phyloP scores from a whole-genome alignment of 345 rosid species.

The Acer yangbiense region DNA sequence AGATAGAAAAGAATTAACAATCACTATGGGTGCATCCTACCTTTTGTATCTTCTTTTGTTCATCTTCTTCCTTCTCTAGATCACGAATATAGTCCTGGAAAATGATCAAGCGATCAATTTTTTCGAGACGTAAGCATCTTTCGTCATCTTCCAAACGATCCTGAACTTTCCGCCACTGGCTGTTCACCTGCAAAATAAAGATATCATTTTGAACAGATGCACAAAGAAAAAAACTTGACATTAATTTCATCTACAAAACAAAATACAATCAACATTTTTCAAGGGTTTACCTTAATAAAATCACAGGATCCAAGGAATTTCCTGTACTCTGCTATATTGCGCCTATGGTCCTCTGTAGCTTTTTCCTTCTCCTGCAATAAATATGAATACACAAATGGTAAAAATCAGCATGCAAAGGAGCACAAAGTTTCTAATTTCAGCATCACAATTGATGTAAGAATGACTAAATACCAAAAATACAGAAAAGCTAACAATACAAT shows the following conservation, averaged over 20 bases:
- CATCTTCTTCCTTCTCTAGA: constrained; percentile 91
- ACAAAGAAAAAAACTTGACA: constrained; percentile 15
- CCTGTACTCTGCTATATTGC: constrained; percentile 63
- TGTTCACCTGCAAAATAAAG: constrained; percentile 59
- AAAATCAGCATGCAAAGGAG: background rate
- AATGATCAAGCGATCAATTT: constrained; percentile 80
- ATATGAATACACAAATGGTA: background rate
- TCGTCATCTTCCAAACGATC: constrained; percentile 95
- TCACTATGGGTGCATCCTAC: constrained; percentile 39
- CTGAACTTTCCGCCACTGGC: constrained; percentile 93
- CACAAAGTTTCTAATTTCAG: background rate
- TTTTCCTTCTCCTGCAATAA: constrained; percentile 78
- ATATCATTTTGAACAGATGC: constrained; percentile 18
- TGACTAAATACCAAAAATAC: background rate
- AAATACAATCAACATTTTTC: constrained; percentile 3
- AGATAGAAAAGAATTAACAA: constrained; percentile 7
- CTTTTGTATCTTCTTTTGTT: constrained; percentile 83
- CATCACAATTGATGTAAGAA: background rate
- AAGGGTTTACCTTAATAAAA: constrained; percentile 73
- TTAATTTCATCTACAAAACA: background rate
- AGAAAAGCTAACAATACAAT: background rate
- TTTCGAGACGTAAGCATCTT: constrained; percentile 82
- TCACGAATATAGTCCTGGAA: constrained; percentile 92
- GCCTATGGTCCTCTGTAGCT: constrained; percentile 78
- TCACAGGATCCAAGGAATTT: constrained; percentile 87